Conservation (phyloP, 2,329 filamentous ascomycete species). For the Teratosphaeria destructans region DNA sequence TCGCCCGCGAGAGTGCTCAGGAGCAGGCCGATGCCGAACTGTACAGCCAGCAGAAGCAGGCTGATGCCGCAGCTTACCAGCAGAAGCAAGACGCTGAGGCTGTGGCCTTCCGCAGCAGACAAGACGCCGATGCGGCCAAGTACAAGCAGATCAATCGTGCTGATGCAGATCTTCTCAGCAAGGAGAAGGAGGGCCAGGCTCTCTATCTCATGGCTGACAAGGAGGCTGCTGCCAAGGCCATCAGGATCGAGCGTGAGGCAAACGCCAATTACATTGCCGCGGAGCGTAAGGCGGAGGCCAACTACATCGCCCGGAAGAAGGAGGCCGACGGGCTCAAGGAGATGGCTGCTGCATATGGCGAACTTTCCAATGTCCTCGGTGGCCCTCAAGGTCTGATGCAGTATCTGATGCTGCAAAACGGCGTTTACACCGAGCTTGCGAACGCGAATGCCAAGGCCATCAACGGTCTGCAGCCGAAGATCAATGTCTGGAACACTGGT, state of each 20-base stretch:
- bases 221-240: slow-evolving; percentile 49
- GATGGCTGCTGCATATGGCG: slow-evolving; percentile 71
- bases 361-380: slow-evolving; percentile 61
- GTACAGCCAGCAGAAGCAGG: slow-evolving; percentile 41
- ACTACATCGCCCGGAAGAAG: slow-evolving; percentile 51
- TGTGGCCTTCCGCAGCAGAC: slow-evolving; percentile 30
- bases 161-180: slow-evolving; percentile 14
- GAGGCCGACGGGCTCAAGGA: slow-evolving; percentile 68
- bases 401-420: slow-evolving; percentile 80
- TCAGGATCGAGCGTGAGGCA: slow-evolving; percentile 33
- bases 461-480: slow-evolving; percentile 73
- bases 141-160: slow-evolving; percentile 21
- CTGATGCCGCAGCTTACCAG: slow-evolving; percentile 46
- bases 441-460: slow-evolving; percentile 68
- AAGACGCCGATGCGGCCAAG: slow-evolving; percentile 31
- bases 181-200: slow-evolving; percentile 24
- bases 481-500: slow-evolving; percentile 81
- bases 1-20: slow-evolving; percentile 53
- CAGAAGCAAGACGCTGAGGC: slow-evolving; percentile 51
- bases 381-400: slow-evolving; percentile 69
- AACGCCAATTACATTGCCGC: slow-evolving; percentile 31
- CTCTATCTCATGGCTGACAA: slow-evolving; percentile 32
- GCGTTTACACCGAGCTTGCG: slow-evolving; percentile 66
- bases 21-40: slow-evolving; percentile 52
- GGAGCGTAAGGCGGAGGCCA: slow-evolving; percentile 49